These are phyloP conservation scores for Pseudocercospora ulei DNA, from an alignment of 2,329 filamentous ascomycete genomes.

Conservation along the genomic window DNA sequence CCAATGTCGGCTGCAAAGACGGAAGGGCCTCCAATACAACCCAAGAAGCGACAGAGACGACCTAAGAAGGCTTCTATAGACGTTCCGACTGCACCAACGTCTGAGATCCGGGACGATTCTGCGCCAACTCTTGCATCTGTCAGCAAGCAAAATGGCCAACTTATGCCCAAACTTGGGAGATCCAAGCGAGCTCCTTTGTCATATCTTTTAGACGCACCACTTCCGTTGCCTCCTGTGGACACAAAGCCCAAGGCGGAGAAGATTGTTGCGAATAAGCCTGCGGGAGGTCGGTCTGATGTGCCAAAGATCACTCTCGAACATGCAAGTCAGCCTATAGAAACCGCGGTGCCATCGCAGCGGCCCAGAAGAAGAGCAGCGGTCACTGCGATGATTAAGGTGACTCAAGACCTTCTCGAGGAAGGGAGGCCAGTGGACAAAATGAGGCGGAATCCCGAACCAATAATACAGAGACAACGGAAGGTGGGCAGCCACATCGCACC, in stretches of 20 bases:
- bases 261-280: neutral
- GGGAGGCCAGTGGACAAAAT: constrained; percentile 23
- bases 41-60: constrained; percentile 7
- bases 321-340: too few species aligned
- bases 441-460: constrained; percentile 11
- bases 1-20: neutral
- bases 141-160: too few species aligned
- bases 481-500: too few species aligned
- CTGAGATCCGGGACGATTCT: too few species aligned
- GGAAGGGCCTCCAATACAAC: neutral
- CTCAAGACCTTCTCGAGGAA: constrained; percentile 24
- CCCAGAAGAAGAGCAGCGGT: constrained; percentile 25
- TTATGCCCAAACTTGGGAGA: too few species aligned
- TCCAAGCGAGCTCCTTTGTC: too few species aligned
- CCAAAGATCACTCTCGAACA: too few species aligned
- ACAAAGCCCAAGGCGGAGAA: neutral
- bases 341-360: too few species aligned
- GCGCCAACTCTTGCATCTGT: neutral
- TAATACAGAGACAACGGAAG: constrained; percentile 1
- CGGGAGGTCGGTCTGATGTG: too few species aligned
- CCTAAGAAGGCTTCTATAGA: neutral
- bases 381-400: constrained; percentile 22
- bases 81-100: too few species aligned
- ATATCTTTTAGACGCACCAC: too few species aligned
- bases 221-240: too few species aligned